phyloP scores from a whole-genome alignment of 306 rosid genomes.

The Erythrophleum fordii region DNA sequence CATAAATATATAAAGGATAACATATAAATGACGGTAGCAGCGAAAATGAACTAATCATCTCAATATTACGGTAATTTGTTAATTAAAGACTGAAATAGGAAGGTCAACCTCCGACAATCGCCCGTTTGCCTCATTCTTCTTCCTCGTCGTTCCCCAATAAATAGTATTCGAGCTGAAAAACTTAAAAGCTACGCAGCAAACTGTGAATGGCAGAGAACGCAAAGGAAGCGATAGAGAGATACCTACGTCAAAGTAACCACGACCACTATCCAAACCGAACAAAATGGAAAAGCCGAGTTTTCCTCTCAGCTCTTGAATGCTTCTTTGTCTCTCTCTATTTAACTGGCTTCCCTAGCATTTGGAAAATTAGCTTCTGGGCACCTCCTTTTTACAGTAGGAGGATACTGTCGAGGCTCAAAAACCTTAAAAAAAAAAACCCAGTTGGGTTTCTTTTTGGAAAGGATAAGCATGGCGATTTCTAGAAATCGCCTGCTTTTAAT shows the following conservation, averaged over 20 bases:
- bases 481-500: slow-evolving; percentile 28
- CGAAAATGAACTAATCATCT: background rate
- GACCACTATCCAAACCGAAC: background rate
- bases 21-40: background rate
- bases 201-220: background rate
- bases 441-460: background rate
- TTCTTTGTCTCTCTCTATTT: background rate
- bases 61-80: background rate
- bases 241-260: background rate
- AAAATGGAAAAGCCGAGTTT: slow-evolving; percentile 26
- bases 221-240: background rate
- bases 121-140: background rate
- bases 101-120: background rate
- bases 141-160: background rate
- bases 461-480: background rate
- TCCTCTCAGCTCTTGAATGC: slow-evolving; percentile 26
- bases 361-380: slow-evolving; percentile 24
- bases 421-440: background rate
- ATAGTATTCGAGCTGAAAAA: no score
- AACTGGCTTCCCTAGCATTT: background rate
- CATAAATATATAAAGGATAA: background rate
- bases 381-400: background rate
- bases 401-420: background rate
- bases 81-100: background rate
- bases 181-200: background rate